Evolutionary conservation across 1,284 basidiomycete genomes (phyloP), one percentile per base, ranked within the genome.

Genomic region (Fomitopsis betulina): DNA sequence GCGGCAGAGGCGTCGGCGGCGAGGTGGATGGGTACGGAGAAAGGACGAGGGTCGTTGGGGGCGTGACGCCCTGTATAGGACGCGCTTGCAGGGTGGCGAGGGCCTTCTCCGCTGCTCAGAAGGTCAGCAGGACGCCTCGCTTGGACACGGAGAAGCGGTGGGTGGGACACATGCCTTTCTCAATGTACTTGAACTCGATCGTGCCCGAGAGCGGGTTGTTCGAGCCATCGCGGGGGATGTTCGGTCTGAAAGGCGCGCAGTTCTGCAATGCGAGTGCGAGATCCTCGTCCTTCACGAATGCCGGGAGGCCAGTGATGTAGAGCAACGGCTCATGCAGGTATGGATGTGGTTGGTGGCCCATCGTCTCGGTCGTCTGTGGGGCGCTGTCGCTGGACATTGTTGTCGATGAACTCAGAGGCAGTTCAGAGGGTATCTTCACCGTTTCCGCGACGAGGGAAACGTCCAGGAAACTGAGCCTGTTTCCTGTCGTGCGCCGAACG

Each of bases 261-360:
- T 77, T 75, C 62, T 84, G 79, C 63, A 93, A 86, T 2, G 87
- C 82, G 58, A 79, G 66, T 0, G 89, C 90, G 23, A 93, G 77
- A 66, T 85, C 85, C 68, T 88, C 85, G 72, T 93, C 90, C 56
- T 84, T 77, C 55, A 91, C 80, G 73, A 80, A 83, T 42, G 84
- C 72, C 13, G 89, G 86, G 45, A 93, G 72, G 69, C 83, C 86
- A 35, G 88, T 83, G 70, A 93, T 85, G 74, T 91, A 87, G 51
- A 93, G 77, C 62, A 89, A 68, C 32, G 90, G 88, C 67, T 92
- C 89, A 68, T 87, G 86, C 63, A 93, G 81, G 74, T 89, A 91
- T 42, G 90, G 90, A 67, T 93, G 90, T 54, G 75, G 75, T 56
- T 74, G 68, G 12, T 70, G 71, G 37, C 62, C 65, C 33, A 63